phyloP scores from a whole-genome alignment of 1,284 basidiomycete species.

The Stygiomarasmius scandens region DNA sequence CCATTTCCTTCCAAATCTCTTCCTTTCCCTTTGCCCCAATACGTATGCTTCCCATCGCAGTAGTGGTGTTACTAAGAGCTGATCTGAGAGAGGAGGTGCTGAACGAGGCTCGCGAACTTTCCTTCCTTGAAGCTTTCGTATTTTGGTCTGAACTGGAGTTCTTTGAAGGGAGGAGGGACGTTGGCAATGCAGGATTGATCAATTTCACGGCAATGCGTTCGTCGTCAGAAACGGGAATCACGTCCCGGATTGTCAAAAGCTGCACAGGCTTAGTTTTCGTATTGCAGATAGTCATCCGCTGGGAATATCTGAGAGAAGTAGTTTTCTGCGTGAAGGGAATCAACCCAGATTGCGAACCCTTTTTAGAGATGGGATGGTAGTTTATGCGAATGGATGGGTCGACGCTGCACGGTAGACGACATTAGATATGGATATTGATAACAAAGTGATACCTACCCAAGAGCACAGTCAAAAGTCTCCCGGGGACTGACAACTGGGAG shows the following conservation, averaged over 20 bases:
- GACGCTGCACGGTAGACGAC: slow-evolving; percentile 10
- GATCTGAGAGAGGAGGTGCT: background rate
- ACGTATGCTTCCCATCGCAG: background rate
- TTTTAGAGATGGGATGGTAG: slow-evolving; percentile 31
- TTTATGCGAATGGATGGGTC: slow-evolving; percentile 26
- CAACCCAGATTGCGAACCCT: slow-evolving; percentile 12
- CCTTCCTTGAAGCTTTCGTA: background rate
- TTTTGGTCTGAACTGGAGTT: background rate
- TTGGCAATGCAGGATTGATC: slow-evolving; percentile 29
- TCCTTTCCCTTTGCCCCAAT: background rate
- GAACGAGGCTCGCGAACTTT: background rate
- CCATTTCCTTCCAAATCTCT: background rate
- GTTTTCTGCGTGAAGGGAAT: slow-evolving; percentile 5
- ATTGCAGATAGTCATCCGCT: slow-evolving; percentile 12
- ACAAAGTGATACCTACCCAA: slow-evolving; percentile 32
- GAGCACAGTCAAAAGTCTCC: slow-evolving; percentile 37
- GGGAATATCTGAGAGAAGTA: slow-evolving; percentile 1
- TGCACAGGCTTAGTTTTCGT: slow-evolving; percentile 19
- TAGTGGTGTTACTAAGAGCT: background rate
- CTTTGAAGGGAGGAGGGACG: slow-evolving; percentile 6
- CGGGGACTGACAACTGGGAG: slow-evolving; percentile 36
- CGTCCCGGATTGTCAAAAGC: slow-evolving; percentile 34
- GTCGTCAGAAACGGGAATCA: slow-evolving; percentile 39
- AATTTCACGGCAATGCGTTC: slow-evolving; percentile 34
- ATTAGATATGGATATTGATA: too few relatives aligned